These are phyloP conservation scores for Malania oleifera DNA, from an alignment of 164 flowering plant species.

Conservation along the genomic window DNA sequence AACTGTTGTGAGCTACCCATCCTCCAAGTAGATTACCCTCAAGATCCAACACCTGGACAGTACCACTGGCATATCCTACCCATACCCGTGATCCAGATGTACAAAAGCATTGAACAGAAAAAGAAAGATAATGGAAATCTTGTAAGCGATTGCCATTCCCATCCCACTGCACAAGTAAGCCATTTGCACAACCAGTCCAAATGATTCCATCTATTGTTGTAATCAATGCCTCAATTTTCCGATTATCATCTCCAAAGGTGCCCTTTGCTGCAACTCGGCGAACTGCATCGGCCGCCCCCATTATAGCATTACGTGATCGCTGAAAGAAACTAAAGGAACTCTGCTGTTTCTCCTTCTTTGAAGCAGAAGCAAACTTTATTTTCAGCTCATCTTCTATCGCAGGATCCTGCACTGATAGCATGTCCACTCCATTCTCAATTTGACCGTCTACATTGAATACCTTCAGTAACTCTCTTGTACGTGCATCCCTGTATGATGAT, in stretches of 20 bases:
- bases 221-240: conserved; percentile 3
- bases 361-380: conserved; percentile 2
- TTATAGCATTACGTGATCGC: conserved; percentile 7
- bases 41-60: conserved; percentile 4
- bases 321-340: conserved; percentile 4
- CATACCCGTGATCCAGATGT: neutral
- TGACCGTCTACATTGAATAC: conserved; percentile 8
- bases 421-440: conserved; percentile 6
- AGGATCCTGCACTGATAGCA: conserved; percentile 1
- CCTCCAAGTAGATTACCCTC: conserved; percentile 3
- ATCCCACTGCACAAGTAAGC: conserved; percentile 10
- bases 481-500: conserved; percentile 8
- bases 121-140: neutral
- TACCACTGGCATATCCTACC: conserved; percentile 7
- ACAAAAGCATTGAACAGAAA: conserved; percentile 1
- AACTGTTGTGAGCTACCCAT: conserved; percentile 5
- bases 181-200: conserved; percentile 6
- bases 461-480: conserved; percentile 4
- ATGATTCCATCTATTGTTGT: neutral
- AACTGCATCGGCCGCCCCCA: conserved; percentile 7
- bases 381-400: conserved; percentile 1
- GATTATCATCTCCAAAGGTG: conserved; percentile 1
- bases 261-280: conserved; percentile 8
- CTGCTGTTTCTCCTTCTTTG: conserved; percentile 5
- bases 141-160: conserved; percentile 5